phyloP scores from a whole-genome alignment of 495 filamentous ascomycete genomes.

The Extremus antarcticus region DNA sequence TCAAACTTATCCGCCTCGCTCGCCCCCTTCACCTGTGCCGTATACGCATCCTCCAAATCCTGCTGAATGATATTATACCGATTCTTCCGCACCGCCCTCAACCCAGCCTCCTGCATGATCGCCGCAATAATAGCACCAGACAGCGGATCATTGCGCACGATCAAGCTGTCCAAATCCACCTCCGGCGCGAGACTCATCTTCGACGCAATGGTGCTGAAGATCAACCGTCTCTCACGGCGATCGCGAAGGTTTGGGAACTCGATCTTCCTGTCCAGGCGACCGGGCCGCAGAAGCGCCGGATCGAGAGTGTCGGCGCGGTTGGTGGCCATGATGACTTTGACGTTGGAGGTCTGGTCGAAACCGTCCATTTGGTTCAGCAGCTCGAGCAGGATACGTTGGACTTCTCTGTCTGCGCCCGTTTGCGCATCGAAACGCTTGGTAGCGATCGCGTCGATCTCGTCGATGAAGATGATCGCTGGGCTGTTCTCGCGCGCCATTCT shows the following conservation, averaged over 20 bases:
- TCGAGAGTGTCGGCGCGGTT: conserved; percentile 96
- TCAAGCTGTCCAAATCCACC: conserved; percentile 89
- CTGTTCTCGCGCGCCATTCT: conserved; percentile 98
- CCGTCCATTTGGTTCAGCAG: conserved; percentile 99
- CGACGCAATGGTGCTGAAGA: conserved; percentile 88
- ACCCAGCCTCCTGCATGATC: conserved; percentile 97
- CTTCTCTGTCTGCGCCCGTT: conserved; percentile 92
- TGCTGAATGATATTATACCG: conserved; percentile 96
- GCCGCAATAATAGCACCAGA: conserved; percentile 94
- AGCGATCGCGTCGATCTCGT: conserved; percentile 97
- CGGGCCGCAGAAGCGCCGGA: conserved; percentile 84
- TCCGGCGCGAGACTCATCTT: conserved; percentile 97
- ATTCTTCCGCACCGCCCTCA: conserved; percentile 94
- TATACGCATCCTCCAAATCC: conserved; percentile 92
- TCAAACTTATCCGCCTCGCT: conserved; percentile 70
- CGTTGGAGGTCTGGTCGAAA: conserved; percentile 95
- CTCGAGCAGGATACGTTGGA: conserved; percentile 94
- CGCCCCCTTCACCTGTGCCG: conserved; percentile 83
- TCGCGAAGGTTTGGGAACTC: conserved; percentile 90
- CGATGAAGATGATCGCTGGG: conserved; percentile 97
- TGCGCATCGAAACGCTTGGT: conserved; percentile 99
- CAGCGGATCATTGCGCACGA: conserved; percentile 90
- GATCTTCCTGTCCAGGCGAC: conserved; percentile 94
- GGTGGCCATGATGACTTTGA: conserved; percentile 99
- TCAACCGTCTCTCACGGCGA: conserved; percentile 83